These are phyloP conservation scores for Aspergillus fructus DNA, from an alignment of 2,329 filamentous ascomycete species.

Conservation along the genomic window DNA sequence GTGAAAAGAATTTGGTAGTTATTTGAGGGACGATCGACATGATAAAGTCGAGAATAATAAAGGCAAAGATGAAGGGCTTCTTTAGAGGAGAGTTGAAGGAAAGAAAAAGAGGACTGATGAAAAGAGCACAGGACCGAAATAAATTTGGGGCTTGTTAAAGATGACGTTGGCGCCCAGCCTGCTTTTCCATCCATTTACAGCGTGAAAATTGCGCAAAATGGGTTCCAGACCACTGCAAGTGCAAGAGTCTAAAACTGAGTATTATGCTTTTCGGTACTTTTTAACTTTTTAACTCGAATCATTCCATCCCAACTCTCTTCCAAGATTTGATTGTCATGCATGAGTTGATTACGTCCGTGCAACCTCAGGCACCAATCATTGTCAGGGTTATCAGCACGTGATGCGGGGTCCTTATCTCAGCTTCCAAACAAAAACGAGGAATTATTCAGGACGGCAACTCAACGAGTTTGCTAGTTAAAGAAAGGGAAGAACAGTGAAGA, in stretches of 20 bases:
- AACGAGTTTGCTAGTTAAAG: no score
- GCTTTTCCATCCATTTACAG: background rate
- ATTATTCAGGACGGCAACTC: background rate
- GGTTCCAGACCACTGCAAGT: no score
- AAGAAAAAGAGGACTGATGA: constrained; percentile 13
- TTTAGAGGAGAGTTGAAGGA: constrained; percentile 4
- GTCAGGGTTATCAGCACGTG: constrained; percentile 18
- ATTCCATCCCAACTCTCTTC: background rate
- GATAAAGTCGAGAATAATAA: constrained; percentile 9
- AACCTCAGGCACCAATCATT: constrained; percentile 14
- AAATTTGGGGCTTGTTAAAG: background rate
- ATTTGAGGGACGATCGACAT: constrained; percentile 21
- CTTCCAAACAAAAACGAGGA: background rate
- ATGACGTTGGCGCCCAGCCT: background rate
- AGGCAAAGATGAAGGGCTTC: background rate
- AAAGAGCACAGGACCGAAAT: background rate
- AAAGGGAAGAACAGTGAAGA: background rate
- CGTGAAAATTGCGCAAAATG: background rate
- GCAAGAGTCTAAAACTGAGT: no score
- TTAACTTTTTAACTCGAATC: background rate
- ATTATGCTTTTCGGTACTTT: background rate
- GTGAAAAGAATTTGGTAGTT: constrained; percentile 15
- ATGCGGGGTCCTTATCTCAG: constrained; percentile 22
- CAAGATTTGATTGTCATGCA: background rate
- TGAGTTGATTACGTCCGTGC: background rate